Evolutionary conservation across 768 basidiomycete genomes (phyloP), one percentile per base, ranked within the genome.

Genomic region (Boletus edulis): DNA sequence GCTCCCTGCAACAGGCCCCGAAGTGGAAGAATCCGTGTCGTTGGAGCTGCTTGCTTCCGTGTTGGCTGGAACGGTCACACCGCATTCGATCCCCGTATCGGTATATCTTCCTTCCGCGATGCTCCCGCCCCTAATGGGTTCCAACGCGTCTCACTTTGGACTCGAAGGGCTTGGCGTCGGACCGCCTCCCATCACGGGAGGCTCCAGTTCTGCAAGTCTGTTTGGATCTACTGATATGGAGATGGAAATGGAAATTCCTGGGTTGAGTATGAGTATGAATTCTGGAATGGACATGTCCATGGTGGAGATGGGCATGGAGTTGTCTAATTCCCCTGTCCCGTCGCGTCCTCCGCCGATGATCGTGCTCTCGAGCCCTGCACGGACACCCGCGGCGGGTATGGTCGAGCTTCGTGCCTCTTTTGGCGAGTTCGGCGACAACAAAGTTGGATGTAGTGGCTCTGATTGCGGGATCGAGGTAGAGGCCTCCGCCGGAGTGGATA

Each of bases 331-430:
- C 0, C 70, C 77, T 5, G 65, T 65, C 35, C 54, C 75, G 37
- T 69, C 69, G 12, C 67, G 70, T 29, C 76, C 75, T 22, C 73
- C 78, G 24, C 77, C 84, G 12, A 78, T 72, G 59, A 82, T 91
- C 59, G 75, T 84, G 11, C 80, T 91, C 76, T 83, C 82, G 27
- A 81, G 79, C 46, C 88, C 88, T 3, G 84, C 84, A 61, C 78
- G 81, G 32, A 76, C 83, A 1, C 82, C 86, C 4, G 82, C 84
- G 35, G 78, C 81, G 15, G 87, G 86, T 3, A 73, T 84, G 40
- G 79, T 90, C 20, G 82, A 86, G 61, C 82, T 90, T 45, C 72
- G 80, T 3, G 81, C 90, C 2, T 69, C 77, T 15, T 85, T 84
- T 41, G 86, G 89, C 60, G 82, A 84, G 34, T 35, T 55, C 10